Conservation (phyloP, 2,329 filamentous ascomycete genomes). For the Gyromitra esculenta region DNA sequence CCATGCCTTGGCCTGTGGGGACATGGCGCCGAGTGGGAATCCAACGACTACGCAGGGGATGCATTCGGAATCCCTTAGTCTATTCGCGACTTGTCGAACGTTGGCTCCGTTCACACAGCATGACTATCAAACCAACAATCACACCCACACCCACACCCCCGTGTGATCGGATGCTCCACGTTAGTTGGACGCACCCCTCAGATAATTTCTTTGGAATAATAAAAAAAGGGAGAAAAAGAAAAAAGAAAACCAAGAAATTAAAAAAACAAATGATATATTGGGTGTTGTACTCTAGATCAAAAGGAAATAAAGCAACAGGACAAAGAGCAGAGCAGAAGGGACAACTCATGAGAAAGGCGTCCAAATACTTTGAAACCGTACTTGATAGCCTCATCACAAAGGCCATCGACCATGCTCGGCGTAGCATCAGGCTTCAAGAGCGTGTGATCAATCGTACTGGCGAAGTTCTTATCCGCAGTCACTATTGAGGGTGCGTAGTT, state of each 20-base stretch:
- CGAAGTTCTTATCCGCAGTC: conserved; percentile 49
- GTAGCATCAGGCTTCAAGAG: conserved; percentile 56
- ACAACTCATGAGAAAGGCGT: conserved; percentile 33
- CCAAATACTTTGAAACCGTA: conserved; percentile 56
- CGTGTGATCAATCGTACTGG: conserved; percentile 56
- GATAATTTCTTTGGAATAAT: conserved; percentile 14
- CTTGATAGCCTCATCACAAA: conserved; percentile 56
- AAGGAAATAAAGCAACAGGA: conserved; percentile 28
- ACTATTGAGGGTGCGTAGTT: conserved; percentile 49
- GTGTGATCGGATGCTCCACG: conserved; percentile 50
- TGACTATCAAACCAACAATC: conserved; percentile 52
- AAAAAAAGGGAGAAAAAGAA: conserved; percentile 37
- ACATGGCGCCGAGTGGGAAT: conserved; percentile 56
- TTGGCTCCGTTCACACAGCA: conserved; percentile 56
- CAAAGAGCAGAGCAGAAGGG: conserved; percentile 4
- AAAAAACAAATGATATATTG: conserved; percentile 34
- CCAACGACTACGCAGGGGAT: conserved; percentile 55
- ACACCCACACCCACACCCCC: conserved; percentile 17
- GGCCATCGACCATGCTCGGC: conserved; percentile 52
- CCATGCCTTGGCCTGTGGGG: conserved; percentile 56
- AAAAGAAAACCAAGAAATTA: conserved; percentile 34
- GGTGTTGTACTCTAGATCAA: conserved; percentile 38
- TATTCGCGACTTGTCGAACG: conserved; percentile 52
- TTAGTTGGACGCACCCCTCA: conserved; percentile 31
- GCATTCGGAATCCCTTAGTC: conserved; percentile 44